These are phyloP conservation scores for Nothophoma quercina DNA, from an alignment of 2,329 filamentous ascomycete species.

Conservation along the genomic window DNA sequence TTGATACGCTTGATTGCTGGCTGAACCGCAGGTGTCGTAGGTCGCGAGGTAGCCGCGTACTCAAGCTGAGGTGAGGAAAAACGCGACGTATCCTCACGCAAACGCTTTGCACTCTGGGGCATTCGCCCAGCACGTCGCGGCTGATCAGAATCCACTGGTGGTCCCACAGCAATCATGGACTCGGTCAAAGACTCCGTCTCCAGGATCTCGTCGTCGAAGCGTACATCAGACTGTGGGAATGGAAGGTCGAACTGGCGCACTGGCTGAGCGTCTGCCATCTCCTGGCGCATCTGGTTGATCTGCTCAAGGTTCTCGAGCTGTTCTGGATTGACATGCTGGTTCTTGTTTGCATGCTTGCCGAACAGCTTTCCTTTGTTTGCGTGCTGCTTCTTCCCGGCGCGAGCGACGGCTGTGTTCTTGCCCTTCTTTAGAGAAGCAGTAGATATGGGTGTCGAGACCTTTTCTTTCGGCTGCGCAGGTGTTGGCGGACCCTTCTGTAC, in stretches of 20 bases:
- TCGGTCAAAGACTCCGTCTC: constrained; percentile 48
- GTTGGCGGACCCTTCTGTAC: constrained; percentile 46
- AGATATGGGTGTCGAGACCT: constrained; percentile 22
- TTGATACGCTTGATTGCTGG: constrained; percentile 45
- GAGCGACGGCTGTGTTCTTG: constrained; percentile 35
- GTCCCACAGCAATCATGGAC: constrained; percentile 46
- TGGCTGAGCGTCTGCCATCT: constrained; percentile 36
- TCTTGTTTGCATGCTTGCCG: constrained; percentile 40
- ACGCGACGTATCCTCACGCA: constrained; percentile 38
- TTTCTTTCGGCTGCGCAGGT: constrained; percentile 36
- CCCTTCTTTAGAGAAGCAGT: constrained; percentile 35
- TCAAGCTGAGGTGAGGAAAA: constrained; percentile 44
- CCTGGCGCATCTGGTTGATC: constrained; percentile 33
- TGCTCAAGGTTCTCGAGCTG: constrained; percentile 37
- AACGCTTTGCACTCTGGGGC: constrained; percentile 41
- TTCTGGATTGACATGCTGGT: constrained; percentile 37
- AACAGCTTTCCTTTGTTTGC: constrained; percentile 40
- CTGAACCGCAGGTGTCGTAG: constrained; percentile 42
- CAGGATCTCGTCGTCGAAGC: constrained; percentile 47
- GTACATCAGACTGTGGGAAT: constrained; percentile 42
- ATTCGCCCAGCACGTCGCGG: constrained; percentile 40
- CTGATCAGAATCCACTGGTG: constrained; percentile 41
- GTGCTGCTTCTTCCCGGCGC: constrained; percentile 44
- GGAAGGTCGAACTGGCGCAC: constrained; percentile 31
- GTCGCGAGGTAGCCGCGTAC: constrained; percentile 41